Percentiles rank a stretch among this genome's conserved stretches.
phyloP scores from a whole-genome alignment of 2,329 filamentous ascomycete genomes.

The Diaporthe ilicicola region DNA sequence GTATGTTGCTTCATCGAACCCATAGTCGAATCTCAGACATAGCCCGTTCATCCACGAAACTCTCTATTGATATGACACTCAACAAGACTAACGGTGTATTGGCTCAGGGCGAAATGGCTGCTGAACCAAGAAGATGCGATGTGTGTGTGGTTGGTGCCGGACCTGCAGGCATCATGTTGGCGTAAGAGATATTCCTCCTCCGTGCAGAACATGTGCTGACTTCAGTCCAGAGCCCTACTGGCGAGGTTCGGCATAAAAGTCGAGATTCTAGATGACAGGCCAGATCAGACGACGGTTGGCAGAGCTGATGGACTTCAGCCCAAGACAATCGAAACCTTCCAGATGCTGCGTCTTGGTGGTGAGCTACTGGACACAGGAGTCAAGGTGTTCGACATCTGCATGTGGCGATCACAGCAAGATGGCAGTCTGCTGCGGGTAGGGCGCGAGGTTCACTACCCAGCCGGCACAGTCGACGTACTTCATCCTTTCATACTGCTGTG shows the following conservation, averaged over 20 bases:
- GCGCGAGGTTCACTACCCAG: constrained; percentile 39
- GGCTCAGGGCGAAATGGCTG: background rate
- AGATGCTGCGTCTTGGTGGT: constrained; percentile 71
- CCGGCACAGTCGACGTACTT: constrained; percentile 42
- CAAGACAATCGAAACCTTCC: constrained; percentile 76
- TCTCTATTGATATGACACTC: background rate
- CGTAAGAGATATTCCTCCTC: constrained; percentile 40
- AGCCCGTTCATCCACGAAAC: background rate
- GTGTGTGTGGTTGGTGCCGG: constrained; percentile 62
- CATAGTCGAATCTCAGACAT: background rate
- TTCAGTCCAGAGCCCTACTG: constrained; percentile 56
- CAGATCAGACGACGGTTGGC: constrained; percentile 73
- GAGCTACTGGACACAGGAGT: constrained; percentile 68
- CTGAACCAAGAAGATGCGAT: constrained; percentile 38
- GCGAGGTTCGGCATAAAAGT: constrained; percentile 74
- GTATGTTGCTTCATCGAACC: background rate
- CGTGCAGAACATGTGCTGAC: constrained; percentile 52
- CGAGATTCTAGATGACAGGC: constrained; percentile 73
- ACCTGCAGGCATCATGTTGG: constrained; percentile 64
- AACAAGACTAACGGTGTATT: background rate
- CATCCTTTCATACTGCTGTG: constrained; percentile 45
- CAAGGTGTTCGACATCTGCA: constrained; percentile 73
- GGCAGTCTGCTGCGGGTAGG: constrained; percentile 64
- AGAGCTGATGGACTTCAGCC: constrained; percentile 75
- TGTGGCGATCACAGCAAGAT: constrained; percentile 65